A percentile compares a stretch with the other conserved stretches of the same genome.
These are phyloP conservation scores for Arachnopeziza araneosa DNA, from an alignment of 2,329 filamentous ascomycete species.

Conservation along the genomic window DNA sequence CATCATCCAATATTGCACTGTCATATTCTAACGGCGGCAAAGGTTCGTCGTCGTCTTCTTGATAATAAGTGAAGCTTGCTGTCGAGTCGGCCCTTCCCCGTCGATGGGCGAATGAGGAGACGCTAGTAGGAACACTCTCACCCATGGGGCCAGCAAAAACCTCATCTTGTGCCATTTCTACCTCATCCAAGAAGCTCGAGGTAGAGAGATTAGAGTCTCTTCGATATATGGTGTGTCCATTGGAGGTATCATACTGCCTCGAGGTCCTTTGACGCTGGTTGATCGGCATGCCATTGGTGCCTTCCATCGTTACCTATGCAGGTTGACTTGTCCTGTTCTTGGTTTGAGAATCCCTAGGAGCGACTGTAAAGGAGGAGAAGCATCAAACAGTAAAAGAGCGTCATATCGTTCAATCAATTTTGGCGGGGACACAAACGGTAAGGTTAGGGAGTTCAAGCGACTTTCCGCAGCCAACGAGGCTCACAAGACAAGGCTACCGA, in stretches of 20 bases:
- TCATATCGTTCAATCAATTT: background rate
- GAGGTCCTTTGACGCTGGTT: slow-evolving; percentile 29
- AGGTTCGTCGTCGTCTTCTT: slow-evolving; percentile 56
- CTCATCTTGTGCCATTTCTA: slow-evolving; percentile 99
- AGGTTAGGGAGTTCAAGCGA: background rate
- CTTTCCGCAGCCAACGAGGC: background rate
- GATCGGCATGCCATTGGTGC: slow-evolving; percentile 23
- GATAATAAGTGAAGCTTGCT: slow-evolving; percentile 85
- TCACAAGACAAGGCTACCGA: background rate
- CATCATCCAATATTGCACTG: slow-evolving; percentile 35
- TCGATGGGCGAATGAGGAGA: slow-evolving; percentile 86
- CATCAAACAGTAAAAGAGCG: background rate
- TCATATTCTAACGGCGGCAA: slow-evolving; percentile 34
- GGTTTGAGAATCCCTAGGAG: background rate
- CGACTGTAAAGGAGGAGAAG: background rate
- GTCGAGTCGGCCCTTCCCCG: slow-evolving; percentile 76
- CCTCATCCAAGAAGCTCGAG: slow-evolving; percentile 82
- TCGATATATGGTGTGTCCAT: slow-evolving; percentile 47
- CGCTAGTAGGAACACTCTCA: slow-evolving; percentile 90
- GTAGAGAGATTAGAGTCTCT: slow-evolving; percentile 66
- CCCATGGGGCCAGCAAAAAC: slow-evolving; percentile 90
- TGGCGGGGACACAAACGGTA: background rate
- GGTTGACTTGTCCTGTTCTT: background rate
- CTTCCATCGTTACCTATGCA: slow-evolving; percentile 21
- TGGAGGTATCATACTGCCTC: slow-evolving; percentile 24